Conservation (phyloP, 345 rosid species). For the Dimocarpus longan region DNA sequence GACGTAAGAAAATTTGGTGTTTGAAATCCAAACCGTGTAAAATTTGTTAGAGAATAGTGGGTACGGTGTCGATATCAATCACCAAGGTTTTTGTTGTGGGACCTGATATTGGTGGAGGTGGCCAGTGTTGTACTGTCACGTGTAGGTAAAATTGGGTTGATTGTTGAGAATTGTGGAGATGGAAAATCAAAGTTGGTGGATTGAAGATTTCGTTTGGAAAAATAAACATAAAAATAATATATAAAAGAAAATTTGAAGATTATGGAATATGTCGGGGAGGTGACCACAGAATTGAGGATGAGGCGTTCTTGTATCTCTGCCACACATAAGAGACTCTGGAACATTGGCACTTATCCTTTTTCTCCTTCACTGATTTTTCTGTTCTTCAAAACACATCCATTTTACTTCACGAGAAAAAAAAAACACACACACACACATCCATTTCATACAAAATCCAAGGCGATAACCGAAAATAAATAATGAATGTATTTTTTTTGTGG, state of each 20-base stretch:
- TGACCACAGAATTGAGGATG: constrained; percentile 9
- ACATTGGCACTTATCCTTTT: not conserved
- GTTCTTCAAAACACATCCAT: too few species aligned
- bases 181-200: not conserved
- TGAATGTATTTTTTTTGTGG: not conserved
- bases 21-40: too few species aligned
- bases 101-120: not conserved
- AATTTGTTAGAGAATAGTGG: too few species aligned
- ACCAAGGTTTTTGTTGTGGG: not conserved
- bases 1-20: too few species aligned
- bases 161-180: too few species aligned
- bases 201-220: too few species aligned
- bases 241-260: not conserved
- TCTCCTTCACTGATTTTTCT: constrained; percentile 13
- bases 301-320: constrained; percentile 7
- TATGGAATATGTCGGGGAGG: too few species aligned
- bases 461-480: not conserved
- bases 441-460: not conserved
- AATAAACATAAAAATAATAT: too few species aligned
- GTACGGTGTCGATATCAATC: too few species aligned
- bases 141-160: not conserved
- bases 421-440: too few species aligned
- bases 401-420: too few species aligned
- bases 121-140: not conserved
- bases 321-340: not conserved